These are phyloP conservation scores for Neurospora sp. DNA, from an alignment of 495 filamentous ascomycete genomes.

Conservation along the genomic window DNA sequence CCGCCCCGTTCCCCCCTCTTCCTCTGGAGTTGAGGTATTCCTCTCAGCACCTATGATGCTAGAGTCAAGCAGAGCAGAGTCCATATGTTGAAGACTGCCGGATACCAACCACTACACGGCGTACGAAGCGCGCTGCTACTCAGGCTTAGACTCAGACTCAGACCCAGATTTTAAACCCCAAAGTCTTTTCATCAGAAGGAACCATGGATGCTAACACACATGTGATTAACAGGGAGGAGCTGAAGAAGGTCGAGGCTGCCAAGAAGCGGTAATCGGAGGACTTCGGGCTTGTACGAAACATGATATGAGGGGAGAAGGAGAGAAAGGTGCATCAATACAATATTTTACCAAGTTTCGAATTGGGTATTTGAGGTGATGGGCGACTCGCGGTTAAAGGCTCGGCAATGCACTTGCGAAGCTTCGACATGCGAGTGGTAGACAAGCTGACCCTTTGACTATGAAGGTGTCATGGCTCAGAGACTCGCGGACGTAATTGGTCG, in stretches of 20 bases:
- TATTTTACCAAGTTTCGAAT: background rate
- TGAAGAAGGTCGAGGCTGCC: constrained; percentile 80
- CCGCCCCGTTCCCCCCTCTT: too few species aligned
- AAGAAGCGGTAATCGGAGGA: constrained; percentile 39
- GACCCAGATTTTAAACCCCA: too few species aligned
- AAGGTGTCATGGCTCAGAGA: background rate
- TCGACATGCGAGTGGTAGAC: background rate
- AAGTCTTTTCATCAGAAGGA: too few species aligned
- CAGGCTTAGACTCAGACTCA: too few species aligned
- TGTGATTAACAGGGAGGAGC: constrained; percentile 53
- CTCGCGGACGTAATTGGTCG: too few species aligned
- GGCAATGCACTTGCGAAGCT: background rate
- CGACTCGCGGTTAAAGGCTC: background rate
- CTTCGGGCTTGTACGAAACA: background rate
- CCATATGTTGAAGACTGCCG: too few species aligned
- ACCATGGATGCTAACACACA: too few species aligned
- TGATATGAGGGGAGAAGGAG: background rate
- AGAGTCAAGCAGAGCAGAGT: too few species aligned
- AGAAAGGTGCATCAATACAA: background rate
- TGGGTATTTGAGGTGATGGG: background rate
- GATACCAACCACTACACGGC: too few species aligned
- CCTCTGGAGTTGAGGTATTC: too few species aligned
- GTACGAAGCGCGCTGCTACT: too few species aligned
- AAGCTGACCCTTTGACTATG: background rate
- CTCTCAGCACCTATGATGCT: too few species aligned